Conservation (phyloP, 805 yeast genomes). For the Helenozyma rhizophorensis region DNA sequence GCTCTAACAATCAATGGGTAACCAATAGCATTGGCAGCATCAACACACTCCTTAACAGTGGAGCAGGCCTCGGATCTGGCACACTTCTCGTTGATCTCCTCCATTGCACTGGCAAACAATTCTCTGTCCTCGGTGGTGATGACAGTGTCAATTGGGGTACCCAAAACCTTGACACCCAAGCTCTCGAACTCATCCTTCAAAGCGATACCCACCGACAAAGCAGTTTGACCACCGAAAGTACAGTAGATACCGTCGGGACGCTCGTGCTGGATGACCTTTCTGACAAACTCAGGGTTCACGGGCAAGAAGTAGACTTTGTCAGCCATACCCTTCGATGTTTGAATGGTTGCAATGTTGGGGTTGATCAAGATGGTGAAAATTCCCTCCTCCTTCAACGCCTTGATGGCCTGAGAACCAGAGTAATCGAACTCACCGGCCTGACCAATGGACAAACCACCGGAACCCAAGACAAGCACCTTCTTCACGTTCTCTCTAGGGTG, state of each 20-base stretch:
- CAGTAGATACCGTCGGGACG: conserved; percentile 95
- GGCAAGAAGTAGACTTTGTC: conserved; percentile 97
- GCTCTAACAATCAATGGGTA: conserved; percentile 97
- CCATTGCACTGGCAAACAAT: conserved; percentile 90
- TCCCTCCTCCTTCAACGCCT: conserved; percentile 96
- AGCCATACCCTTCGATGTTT: conserved; percentile 95
- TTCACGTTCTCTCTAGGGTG: conserved; percentile 80
- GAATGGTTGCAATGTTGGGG: conserved; percentile 98
- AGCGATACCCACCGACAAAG: conserved; percentile 90
- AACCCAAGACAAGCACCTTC: conserved; percentile 91
- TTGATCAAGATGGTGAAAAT: conserved; percentile 93
- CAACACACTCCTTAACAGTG: conserved; percentile 73
- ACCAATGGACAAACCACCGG: conserved; percentile 97
- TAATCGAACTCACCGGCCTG: conserved; percentile 99
- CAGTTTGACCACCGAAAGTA: conserved; percentile 99
- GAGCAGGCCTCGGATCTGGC: conserved; percentile 89
- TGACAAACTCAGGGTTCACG: conserved; percentile 94
- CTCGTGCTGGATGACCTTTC: conserved; percentile 92
- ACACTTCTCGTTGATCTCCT: conserved; percentile 90
- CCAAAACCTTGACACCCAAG: conserved; percentile 90
- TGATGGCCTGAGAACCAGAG: conserved; percentile 98
- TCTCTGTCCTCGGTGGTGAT: conserved; percentile 99
- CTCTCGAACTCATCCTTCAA: conserved; percentile 92
- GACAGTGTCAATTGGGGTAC: conserved; percentile 93
- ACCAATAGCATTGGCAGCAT: conserved; percentile 81